phyloP scores from a whole-genome alignment of 352 stramenopile genomes.

The Phytophthora colocasiae region DNA sequence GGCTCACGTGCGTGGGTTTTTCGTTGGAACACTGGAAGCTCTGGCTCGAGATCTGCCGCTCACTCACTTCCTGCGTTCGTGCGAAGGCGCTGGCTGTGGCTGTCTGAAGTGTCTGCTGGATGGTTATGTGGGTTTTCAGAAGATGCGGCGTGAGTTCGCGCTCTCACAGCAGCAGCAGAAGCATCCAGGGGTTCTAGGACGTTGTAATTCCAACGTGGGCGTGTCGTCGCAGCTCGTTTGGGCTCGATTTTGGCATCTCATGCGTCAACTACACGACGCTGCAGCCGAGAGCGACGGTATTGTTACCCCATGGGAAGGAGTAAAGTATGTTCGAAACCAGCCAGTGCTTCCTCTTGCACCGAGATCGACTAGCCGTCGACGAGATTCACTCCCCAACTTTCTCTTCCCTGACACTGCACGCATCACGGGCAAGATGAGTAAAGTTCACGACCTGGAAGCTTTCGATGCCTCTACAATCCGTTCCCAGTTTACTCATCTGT shows the following conservation, averaged over 20 bases:
- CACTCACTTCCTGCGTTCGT: conserved; percentile 67
- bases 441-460: conserved; percentile 49
- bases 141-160: conserved; percentile 65
- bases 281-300: conserved; percentile 70
- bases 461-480: conserved; percentile 67
- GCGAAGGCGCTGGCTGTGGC: conserved; percentile 76
- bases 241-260: conserved; percentile 85
- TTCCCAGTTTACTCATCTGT: conserved; percentile 50
- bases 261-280: conserved; percentile 79
- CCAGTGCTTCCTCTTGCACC: conserved; percentile 48
- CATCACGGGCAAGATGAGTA: conserved; percentile 62
- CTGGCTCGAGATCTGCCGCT: conserved; percentile 56
- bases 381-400: conserved; percentile 68
- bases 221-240: conserved; percentile 75
- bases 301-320: conserved; percentile 60
- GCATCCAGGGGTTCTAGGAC: conserved; percentile 4
- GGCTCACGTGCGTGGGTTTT: conserved; percentile 59
- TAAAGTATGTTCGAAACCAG: conserved; percentile 32
- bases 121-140: conserved; percentile 82
- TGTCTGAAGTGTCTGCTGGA: conserved; percentile 87
- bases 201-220: conserved; percentile 33
- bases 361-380: conserved; percentile 47
- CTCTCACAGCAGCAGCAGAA: conserved; percentile 24
- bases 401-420: conserved; percentile 74
- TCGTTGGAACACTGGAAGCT: conserved; percentile 74